phyloP scores from a whole-genome alignment of 495 filamentous ascomycete species.

The Talaromyces adpressus region DNA sequence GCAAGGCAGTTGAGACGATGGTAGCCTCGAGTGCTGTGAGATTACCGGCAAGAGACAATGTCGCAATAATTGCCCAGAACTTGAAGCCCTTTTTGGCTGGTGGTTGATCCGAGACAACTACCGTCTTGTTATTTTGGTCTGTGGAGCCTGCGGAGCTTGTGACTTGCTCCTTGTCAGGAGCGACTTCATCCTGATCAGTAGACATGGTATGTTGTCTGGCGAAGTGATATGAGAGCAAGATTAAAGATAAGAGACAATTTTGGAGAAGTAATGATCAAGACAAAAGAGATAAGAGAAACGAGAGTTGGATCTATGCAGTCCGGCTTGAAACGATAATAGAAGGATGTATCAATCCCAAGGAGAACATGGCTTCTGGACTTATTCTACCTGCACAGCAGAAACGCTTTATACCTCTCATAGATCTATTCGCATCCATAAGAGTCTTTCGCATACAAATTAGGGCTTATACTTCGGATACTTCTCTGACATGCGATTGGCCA shows the following conservation, averaged over 20 bases:
- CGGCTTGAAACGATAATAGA: too few relatives aligned
- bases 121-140: background rate
- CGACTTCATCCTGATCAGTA: background rate
- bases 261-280: too few relatives aligned
- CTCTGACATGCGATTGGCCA: background rate
- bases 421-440: background rate
- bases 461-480: constrained; percentile 2
- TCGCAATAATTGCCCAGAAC: constrained; percentile 17
- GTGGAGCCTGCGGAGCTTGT: background rate
- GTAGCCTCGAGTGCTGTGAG: constrained; percentile 29
- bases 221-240: background rate
- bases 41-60: constrained; percentile 23
- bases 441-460: background rate
- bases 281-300: too few relatives aligned
- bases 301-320: too few relatives aligned
- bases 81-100: background rate
- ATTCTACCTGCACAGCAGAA: background rate
- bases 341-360: too few relatives aligned
- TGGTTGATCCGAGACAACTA: background rate
- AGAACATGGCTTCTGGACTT: too few relatives aligned
- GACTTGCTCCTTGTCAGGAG: background rate
- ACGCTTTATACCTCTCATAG: background rate
- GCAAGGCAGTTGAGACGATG: constrained; percentile 36
- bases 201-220: background rate
- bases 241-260: too few relatives aligned